Conservation (phyloP, 331 rosid genomes). For the Erythrophleum ivorense region DNA sequence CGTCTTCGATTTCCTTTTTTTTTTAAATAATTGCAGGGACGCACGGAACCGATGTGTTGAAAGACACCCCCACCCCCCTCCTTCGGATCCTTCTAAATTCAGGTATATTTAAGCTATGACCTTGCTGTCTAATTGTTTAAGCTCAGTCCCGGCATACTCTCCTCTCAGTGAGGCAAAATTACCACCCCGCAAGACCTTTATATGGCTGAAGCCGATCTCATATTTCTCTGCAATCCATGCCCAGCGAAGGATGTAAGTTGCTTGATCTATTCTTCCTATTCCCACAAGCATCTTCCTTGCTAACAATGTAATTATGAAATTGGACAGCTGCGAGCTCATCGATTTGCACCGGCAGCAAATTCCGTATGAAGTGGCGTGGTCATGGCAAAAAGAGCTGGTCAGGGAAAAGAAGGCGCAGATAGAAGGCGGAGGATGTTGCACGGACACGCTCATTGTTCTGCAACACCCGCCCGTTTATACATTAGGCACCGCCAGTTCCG, state of each 20-base stretch:
- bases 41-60: background rate
- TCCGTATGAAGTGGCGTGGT: conserved; percentile 70
- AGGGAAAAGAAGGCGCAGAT: conserved; percentile 60
- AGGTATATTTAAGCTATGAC: conserved; percentile 17
- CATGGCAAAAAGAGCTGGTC: conserved; percentile 74
- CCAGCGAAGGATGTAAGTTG: conserved; percentile 47
- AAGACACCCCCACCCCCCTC: background rate
- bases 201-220: conserved; percentile 28
- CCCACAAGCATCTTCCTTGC: conserved; percentile 28
- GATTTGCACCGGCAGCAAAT: conserved; percentile 64
- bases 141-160: conserved; percentile 23
- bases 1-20: background rate
- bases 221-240: background rate
- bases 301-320: conserved; percentile 6
- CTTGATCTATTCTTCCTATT: conserved; percentile 20
- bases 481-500: conserved; percentile 66
- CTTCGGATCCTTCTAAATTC: background rate
- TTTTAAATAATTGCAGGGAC: background rate
- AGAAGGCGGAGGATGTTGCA: conserved; percentile 51
- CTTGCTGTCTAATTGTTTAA: conserved; percentile 9
- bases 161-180: background rate
- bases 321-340: conserved; percentile 71
- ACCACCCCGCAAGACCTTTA: background rate
- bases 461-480: conserved; percentile 80
- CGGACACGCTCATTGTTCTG: conserved; percentile 63